These are phyloP conservation scores for Papiliotrema terrestris DNA, from an alignment of 1,284 basidiomycete genomes.

Conservation along the genomic window DNA sequence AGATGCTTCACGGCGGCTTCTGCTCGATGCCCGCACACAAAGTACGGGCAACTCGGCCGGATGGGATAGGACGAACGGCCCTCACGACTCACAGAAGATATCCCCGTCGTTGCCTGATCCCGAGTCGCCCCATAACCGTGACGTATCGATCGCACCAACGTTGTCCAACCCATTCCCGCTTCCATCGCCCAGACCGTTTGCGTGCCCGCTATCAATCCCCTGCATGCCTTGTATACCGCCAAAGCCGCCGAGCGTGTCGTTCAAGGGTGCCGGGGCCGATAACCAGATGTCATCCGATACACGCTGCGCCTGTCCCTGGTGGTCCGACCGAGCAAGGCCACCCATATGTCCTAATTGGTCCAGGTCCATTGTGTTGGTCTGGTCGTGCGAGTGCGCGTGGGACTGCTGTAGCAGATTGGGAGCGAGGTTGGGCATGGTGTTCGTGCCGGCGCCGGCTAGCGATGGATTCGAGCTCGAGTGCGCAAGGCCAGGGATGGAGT, in stretches of 20 bases:
- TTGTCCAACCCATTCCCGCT: background rate
- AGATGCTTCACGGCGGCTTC: background rate
- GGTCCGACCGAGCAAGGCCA: no score
- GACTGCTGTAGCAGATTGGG: background rate
- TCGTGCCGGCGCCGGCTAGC: background rate
- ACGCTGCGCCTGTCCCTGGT: background rate
- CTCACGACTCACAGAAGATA: background rate
- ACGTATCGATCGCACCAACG: background rate
- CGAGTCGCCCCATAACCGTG: constrained; percentile 4
- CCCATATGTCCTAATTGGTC: no score
- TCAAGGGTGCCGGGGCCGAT: constrained; percentile 9
- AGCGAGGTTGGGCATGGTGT: background rate
- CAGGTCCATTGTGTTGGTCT: background rate
- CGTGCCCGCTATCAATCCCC: background rate
- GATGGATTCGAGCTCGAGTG: no score
- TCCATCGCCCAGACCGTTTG: background rate
- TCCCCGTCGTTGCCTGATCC: background rate
- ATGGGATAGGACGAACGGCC: background rate
- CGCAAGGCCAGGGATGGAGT: background rate
- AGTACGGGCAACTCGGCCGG: background rate
- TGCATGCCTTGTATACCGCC: background rate
- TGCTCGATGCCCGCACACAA: background rate
- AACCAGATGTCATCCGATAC: constrained; percentile 30
- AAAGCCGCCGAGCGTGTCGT: background rate
- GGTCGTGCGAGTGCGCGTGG: background rate